Evolutionary conservation across 495 filamentous ascomycete genomes (phyloP).

Genomic region (Chaetomium tenue): DNA sequence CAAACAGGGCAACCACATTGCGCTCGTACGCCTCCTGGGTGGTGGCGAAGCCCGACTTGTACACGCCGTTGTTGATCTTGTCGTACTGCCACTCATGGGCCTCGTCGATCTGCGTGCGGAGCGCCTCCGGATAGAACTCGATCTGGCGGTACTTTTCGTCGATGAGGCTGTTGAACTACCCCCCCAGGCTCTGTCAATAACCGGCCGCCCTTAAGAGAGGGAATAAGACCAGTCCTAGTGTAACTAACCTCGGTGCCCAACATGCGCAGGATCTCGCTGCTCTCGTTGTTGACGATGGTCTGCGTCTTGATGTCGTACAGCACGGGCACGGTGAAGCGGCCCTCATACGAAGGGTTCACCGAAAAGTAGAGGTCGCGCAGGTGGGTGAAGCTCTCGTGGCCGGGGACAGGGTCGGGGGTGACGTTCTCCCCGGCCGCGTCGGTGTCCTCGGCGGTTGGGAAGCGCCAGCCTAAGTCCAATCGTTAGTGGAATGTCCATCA

Average conservation of each 20-base stretch:
- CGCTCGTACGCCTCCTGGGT: constrained; percentile 64
- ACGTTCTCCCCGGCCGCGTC: constrained; percentile 53
- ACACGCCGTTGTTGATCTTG: constrained; percentile 67
- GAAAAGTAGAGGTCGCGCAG: constrained; percentile 72
- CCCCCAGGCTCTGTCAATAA: background rate
- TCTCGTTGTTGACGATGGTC: constrained; percentile 82
- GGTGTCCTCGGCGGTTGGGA: constrained; percentile 60
- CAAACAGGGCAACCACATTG: constrained; percentile 59
- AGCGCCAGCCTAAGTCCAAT: constrained; percentile 68
- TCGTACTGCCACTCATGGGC: constrained; percentile 66
- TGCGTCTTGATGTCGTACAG: constrained; percentile 72
- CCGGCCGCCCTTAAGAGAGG: too few relatives aligned
- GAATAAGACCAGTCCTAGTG: background rate
- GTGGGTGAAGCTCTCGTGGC: constrained; percentile 56
- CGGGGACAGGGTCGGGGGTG: constrained; percentile 60
- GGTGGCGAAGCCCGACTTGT: constrained; percentile 66
- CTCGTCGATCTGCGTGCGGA: constrained; percentile 58
- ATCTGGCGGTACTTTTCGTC: constrained; percentile 47
- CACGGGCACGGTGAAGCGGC: constrained; percentile 75
- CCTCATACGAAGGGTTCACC: constrained; percentile 65
- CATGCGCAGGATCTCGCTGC: constrained; percentile 77
- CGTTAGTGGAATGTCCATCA: background rate
- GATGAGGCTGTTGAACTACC: constrained; percentile 57
- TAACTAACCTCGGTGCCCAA: constrained; percentile 49
- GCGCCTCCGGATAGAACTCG: constrained; percentile 56